A percentile compares a stretch with the other conserved stretches of the same genome.
Evolutionary conservation across 2,329 filamentous ascomycete genomes (phyloP).

Genomic region (Amesomyces nigricolor): DNA sequence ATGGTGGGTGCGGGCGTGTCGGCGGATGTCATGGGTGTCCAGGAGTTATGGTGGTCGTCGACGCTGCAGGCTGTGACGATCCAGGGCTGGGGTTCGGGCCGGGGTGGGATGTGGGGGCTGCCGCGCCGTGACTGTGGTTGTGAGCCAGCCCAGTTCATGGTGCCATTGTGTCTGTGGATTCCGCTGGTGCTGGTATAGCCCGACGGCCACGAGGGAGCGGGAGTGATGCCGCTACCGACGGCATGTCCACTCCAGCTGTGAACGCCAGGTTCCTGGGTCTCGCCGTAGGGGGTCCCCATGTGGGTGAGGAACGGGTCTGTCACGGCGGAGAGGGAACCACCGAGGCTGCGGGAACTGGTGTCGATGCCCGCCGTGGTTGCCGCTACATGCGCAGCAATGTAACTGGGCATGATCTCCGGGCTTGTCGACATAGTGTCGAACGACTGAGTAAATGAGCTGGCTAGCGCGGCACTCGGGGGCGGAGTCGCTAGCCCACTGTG

Average conservation of each 20-base stretch:
- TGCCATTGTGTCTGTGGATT: background rate
- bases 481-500: slow-evolving; percentile 45
- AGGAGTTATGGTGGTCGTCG: slow-evolving; percentile 9
- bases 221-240: background rate
- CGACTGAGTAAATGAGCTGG: slow-evolving; percentile 40
- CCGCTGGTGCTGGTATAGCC: background rate
- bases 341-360: slow-evolving; percentile 1
- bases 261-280: slow-evolving; percentile 1
- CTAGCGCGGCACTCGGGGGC: slow-evolving; percentile 48
- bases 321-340: slow-evolving; percentile 12
- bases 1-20: background rate
- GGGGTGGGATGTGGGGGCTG: slow-evolving; percentile 4
- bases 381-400: slow-evolving; percentile 18
- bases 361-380: slow-evolving; percentile 10
- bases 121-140: slow-evolving; percentile 5
- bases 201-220: slow-evolving; percentile 4
- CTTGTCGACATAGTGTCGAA: slow-evolving; percentile 34
- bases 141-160: background rate
- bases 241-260: slow-evolving; percentile 5
- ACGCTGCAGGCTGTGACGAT: background rate
- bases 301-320: slow-evolving; percentile 22
- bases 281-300: slow-evolving; percentile 8
- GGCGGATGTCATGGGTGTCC: slow-evolving; percentile 6
- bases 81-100: slow-evolving; percentile 6
- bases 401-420: slow-evolving; percentile 16